Conservation (phyloP, 1,284 basidiomycete genomes). For the Schizopora paradoxa region DNA sequence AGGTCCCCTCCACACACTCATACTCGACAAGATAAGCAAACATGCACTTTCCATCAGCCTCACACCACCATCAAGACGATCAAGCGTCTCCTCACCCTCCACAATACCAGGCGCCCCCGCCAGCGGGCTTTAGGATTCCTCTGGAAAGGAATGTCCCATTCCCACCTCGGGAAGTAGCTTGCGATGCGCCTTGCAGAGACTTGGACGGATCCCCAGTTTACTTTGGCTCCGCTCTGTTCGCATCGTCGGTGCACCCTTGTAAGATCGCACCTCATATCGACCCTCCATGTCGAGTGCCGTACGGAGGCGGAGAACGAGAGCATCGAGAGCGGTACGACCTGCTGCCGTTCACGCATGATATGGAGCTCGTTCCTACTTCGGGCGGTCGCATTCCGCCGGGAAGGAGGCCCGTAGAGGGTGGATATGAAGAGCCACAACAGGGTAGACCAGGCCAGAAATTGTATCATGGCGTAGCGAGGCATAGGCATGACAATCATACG, state of each 20-base stretch:
- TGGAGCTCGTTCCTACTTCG: constrained; percentile 65
- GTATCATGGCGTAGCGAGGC: constrained; percentile 52
- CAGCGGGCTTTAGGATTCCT: constrained; percentile 60
- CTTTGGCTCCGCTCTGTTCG: constrained; percentile 65
- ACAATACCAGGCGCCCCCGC: constrained; percentile 28
- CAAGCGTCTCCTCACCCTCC: constrained; percentile 9
- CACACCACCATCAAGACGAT: constrained; percentile 7
- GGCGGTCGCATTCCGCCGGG: constrained; percentile 51
- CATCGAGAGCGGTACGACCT: constrained; percentile 66
- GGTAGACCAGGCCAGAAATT: constrained; percentile 41
- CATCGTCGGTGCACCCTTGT: constrained; percentile 69
- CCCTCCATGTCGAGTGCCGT: constrained; percentile 52
- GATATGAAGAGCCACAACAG: constrained; percentile 36
- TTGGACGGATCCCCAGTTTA: constrained; percentile 56
- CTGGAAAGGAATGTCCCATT: constrained; percentile 43
- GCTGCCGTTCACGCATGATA: constrained; percentile 58
- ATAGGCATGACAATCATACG: no score
- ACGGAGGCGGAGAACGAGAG: constrained; percentile 52
- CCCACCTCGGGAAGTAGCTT: constrained; percentile 38
- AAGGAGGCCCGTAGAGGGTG: constrained; percentile 37
- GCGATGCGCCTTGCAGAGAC: constrained; percentile 46
- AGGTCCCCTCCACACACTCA: not conserved
- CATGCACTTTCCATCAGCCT: constrained; percentile 14
- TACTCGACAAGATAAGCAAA: no score
- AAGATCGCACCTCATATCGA: constrained; percentile 61